These are phyloP conservation scores for Paramarasmius palmivorus DNA, from an alignment of 1,284 basidiomycete genomes.

Conservation along the genomic window DNA sequence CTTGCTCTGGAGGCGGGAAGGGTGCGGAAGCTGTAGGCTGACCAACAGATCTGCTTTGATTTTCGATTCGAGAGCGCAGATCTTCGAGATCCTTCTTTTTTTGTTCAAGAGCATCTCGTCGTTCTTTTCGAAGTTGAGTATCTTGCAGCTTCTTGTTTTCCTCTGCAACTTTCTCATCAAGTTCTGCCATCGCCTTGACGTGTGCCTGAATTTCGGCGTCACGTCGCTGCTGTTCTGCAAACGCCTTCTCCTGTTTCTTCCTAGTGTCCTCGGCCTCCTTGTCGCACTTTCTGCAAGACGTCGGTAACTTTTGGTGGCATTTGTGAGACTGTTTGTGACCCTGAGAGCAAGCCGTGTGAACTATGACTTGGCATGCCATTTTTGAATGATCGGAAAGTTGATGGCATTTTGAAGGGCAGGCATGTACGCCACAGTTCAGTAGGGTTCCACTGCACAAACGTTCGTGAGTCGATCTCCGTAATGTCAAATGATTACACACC, in stretches of 20 bases:
- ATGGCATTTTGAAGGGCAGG: slow-evolving; percentile 58
- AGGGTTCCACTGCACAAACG: slow-evolving; percentile 36
- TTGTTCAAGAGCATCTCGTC: slow-evolving; percentile 26
- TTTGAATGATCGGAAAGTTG: slow-evolving; percentile 39
- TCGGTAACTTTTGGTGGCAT: slow-evolving; percentile 29
- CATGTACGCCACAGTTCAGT: slow-evolving; percentile 50
- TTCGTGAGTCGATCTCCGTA: neutral
- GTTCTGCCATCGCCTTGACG: slow-evolving; percentile 26
- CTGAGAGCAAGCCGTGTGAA: slow-evolving; percentile 18
- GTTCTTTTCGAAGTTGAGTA: slow-evolving; percentile 26
- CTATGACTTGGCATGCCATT: slow-evolving; percentile 25
- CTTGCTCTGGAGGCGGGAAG: neutral
- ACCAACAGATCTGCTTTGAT: too few species aligned
- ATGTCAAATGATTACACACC: slow-evolving; percentile 36
- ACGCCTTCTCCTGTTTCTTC: slow-evolving; percentile 28
- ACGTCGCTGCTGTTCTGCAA: slow-evolving; percentile 30
- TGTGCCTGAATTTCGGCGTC: slow-evolving; percentile 35
- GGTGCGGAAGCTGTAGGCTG: neutral
- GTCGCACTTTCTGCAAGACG: slow-evolving; percentile 34
- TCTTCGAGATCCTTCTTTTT: slow-evolving; percentile 34
- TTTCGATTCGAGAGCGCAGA: slow-evolving; percentile 13
- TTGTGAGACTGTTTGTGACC: slow-evolving; percentile 29
- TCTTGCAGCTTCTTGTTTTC: slow-evolving; percentile 26
- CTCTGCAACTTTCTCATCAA: slow-evolving; percentile 31
- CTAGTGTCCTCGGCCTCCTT: slow-evolving; percentile 28